Base-by-base conservation (phyloP, 768 basidiomycete genomes). In the Pulveroboletus sp. region DNA sequence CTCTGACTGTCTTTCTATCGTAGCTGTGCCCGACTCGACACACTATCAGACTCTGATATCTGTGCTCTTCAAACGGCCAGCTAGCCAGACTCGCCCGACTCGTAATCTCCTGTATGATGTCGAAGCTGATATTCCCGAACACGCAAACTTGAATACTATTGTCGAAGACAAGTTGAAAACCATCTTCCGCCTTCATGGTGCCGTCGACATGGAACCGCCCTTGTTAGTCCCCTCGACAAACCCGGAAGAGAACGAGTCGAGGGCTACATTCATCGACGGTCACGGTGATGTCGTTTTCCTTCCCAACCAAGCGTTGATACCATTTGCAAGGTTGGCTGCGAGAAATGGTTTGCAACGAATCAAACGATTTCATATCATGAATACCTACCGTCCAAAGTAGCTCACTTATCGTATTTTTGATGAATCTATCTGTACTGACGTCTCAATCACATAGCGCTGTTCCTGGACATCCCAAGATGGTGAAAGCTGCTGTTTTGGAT, bases 101-200 rank as follows among this genome's bases (percentile, higher is more conserved):
- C 79, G 87, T 34, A 76, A 78, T 19, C 84, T 83, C 55, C 72
- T 90, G 21, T 95, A 93, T 57, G 90, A 94, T 52, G 70, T 75
- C 36, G 83, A 87, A 49, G 72, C 76, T 6, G 83, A 85, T 53
- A 68, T 80, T 19, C 82, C 85, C 5, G 85, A 89, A 61, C 79
- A 90, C 66, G 74, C 83, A 7, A 75, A 82, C 19, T 64, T 94
- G 56, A 87, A 83, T 57, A 79, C 81, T 11, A 81, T 85, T 4
- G 89, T 94, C 6, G 78, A 86, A 52, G 89, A 94, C 41, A 81
- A 83, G 16, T 71, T 97, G 5, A 74, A 79, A 3, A 72, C 84
- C 2, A 83, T 94, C 16, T 94, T 95, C 67, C 81, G 85, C 32
- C 75, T 94, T 5, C 94, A 94, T 60, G 94, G 94, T 6, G 94